Evolutionary conservation across 192 early-diverging fungal genomes (phyloP).

Genomic region (Backusella circina): DNA sequence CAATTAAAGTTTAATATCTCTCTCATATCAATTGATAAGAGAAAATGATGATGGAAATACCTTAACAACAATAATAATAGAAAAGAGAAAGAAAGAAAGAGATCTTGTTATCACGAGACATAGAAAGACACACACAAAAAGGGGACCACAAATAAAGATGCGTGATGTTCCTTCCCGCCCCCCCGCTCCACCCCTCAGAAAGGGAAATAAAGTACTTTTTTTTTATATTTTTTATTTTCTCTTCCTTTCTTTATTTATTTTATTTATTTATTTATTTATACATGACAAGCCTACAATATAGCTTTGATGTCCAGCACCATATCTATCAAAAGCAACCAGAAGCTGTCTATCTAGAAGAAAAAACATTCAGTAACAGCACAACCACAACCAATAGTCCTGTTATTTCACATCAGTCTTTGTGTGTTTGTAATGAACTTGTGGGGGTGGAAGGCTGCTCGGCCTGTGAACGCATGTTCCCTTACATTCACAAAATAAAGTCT

Average conservation of each 20-base stretch:
- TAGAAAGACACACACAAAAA: not conserved
- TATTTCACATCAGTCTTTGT: not conserved
- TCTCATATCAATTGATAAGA: no score
- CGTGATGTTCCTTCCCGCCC: not conserved
- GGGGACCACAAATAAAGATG: not conserved
- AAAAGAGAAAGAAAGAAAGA: no score
- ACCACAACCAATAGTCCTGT: slow-evolving; percentile 12
- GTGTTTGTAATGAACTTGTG: slow-evolving; percentile 17
- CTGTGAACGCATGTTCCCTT: not conserved
- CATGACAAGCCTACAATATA: not conserved
- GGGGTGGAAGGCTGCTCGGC: not conserved
- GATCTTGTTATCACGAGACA: not conserved
- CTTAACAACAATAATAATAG: no score
- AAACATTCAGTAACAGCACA: not conserved
- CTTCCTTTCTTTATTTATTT: not conserved
- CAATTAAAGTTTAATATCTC: no score
- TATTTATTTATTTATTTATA: not conserved
- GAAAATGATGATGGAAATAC: no score
- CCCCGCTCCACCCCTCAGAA: not conserved
- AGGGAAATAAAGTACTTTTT: not conserved
- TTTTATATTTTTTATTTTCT: not conserved
- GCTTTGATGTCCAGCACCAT: not conserved
- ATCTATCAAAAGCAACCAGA: not conserved
- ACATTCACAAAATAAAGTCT: not conserved
- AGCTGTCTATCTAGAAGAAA: not conserved